Conservation (phyloP, 768 basidiomycete species). For the Leccinum barrowsii region DNA sequence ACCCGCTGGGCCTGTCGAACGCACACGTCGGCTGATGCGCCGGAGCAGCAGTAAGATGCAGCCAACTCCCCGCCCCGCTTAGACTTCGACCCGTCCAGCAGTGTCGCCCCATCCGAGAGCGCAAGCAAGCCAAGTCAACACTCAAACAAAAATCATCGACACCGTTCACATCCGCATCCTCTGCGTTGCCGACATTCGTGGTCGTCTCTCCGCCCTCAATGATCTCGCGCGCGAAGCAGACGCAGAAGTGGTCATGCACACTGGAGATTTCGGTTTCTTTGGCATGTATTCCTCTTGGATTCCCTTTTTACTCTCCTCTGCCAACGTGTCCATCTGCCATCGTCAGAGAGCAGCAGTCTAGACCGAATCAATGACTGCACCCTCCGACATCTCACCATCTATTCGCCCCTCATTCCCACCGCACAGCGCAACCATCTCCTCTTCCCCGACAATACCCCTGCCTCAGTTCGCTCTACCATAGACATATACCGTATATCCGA, state of each 20-base stretch:
- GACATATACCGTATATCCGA: conserved; percentile 84
- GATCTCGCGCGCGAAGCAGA: conserved; percentile 84
- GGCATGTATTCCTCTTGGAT: conserved; percentile 42
- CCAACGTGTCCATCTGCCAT: conserved; percentile 15
- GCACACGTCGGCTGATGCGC: conserved; percentile 63
- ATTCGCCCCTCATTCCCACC: conserved; percentile 87
- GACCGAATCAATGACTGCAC: conserved; percentile 94
- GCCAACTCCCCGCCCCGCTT: conserved; percentile 53
- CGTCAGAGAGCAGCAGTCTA: conserved; percentile 69
- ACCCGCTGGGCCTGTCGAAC: conserved; percentile 34
- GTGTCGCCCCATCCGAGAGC: conserved; percentile 52
- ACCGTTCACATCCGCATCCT: conserved; percentile 81
- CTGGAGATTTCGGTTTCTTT: conserved; percentile 99
- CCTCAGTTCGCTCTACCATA: conserved; percentile 68
- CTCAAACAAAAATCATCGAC: conserved; percentile 78
- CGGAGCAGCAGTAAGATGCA: conserved; percentile 73
- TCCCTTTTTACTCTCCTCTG: conserved; percentile 6
- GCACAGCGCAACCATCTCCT: conserved; percentile 79
- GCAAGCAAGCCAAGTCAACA: conserved; percentile 53
- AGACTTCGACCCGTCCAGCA: conserved; percentile 56
- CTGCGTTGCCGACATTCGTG: conserved; percentile 92
- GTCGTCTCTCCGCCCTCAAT: conserved; percentile 84
- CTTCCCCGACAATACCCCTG: conserved; percentile 62
- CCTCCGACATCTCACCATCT: conserved; percentile 92
- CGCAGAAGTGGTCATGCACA: conserved; percentile 92